Percentiles rank a stretch among this genome's conserved stretches.
phyloP scores from a whole-genome alignment of 768 basidiomycete genomes.

The Xerocomellus dryophilus region DNA sequence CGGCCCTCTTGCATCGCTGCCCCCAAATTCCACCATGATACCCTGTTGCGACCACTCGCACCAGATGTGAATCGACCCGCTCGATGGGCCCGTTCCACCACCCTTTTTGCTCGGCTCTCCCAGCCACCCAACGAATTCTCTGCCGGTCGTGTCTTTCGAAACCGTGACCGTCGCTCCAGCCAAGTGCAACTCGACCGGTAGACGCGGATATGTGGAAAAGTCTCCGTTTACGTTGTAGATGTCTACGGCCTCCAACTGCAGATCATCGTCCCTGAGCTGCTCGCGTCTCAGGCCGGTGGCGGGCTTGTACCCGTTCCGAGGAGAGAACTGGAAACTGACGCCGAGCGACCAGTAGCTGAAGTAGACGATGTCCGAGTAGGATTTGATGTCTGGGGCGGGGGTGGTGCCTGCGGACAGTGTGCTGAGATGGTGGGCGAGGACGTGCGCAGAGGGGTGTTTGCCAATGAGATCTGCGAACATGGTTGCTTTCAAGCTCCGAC shows the following conservation, averaged over 20 bases:
- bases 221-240: conserved; percentile 64
- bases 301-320: conserved; percentile 62
- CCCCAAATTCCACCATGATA: conserved; percentile 84
- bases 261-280: conserved; percentile 47
- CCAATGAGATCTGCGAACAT: conserved; percentile 45
- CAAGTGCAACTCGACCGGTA: conserved; percentile 51
- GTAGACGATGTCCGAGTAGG: conserved; percentile 82
- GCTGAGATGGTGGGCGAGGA: conserved; percentile 43
- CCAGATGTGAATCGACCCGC: conserved; percentile 88
- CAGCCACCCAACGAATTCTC: conserved; percentile 67
- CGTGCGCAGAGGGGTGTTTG: conserved; percentile 45
- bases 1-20: conserved; percentile 70
- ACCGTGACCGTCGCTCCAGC: conserved; percentile 42
- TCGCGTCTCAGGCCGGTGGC: conserved; percentile 41
- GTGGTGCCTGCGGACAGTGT: conserved; percentile 29
- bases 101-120: conserved; percentile 93
- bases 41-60: conserved; percentile 86
- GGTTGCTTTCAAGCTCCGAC: conserved; percentile 23
- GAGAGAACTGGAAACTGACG: conserved; percentile 75
- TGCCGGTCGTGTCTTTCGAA: conserved; percentile 56
- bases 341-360: conserved; percentile 81
- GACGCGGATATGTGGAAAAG: conserved; percentile 56
- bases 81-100: conserved; percentile 80
- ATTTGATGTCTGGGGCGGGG: conserved; percentile 60
- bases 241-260: conserved; percentile 71